A percentile compares a stretch with the other conserved stretches of the same genome.
Evolutionary conservation across 495 filamentous ascomycete genomes (phyloP).

Genomic region (Tuber aestivum): DNA sequence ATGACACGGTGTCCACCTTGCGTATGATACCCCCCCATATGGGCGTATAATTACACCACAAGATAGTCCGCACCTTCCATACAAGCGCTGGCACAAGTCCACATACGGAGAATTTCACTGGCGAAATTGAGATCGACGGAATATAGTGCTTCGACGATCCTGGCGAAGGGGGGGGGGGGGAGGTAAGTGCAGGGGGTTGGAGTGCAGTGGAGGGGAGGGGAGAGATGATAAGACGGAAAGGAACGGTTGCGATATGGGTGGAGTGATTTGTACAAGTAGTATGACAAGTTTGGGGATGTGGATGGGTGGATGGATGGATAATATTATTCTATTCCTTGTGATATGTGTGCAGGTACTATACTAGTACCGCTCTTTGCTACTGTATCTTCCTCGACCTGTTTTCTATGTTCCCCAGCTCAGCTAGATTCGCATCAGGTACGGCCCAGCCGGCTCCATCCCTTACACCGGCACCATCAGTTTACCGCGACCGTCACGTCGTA

Average conservation of each 20-base stretch:
- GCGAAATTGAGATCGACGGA: constrained; percentile 39
- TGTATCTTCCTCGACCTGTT: constrained; percentile 32
- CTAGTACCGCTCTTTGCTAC: constrained; percentile 32
- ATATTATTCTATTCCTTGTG: background rate
- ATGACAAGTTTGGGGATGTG: constrained; percentile 33
- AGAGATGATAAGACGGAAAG: constrained; percentile 23
- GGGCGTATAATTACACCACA: background rate
- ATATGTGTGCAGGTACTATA: too few species aligned
- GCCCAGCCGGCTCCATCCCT: constrained; percentile 24
- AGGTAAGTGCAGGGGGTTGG: constrained; percentile 29
- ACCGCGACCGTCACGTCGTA: background rate
- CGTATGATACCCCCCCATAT: background rate
- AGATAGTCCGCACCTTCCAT: background rate
- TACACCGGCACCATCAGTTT: background rate
- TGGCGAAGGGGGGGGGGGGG: constrained; percentile 24
- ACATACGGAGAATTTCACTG: constrained; percentile 36
- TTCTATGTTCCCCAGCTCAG: constrained; percentile 23
- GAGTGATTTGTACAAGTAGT: constrained; percentile 20
- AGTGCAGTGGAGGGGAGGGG: constrained; percentile 29
- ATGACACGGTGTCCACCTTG: too few species aligned
- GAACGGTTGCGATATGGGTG: constrained; percentile 19
- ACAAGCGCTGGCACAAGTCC: constrained; percentile 13
- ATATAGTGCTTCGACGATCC: constrained; percentile 35
- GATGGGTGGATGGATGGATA: constrained; percentile 21
- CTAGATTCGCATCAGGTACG: constrained; percentile 25